These are phyloP conservation scores for Cicer cuneatum DNA, from an alignment of 306 rosid genomes.

Conservation along the genomic window DNA sequence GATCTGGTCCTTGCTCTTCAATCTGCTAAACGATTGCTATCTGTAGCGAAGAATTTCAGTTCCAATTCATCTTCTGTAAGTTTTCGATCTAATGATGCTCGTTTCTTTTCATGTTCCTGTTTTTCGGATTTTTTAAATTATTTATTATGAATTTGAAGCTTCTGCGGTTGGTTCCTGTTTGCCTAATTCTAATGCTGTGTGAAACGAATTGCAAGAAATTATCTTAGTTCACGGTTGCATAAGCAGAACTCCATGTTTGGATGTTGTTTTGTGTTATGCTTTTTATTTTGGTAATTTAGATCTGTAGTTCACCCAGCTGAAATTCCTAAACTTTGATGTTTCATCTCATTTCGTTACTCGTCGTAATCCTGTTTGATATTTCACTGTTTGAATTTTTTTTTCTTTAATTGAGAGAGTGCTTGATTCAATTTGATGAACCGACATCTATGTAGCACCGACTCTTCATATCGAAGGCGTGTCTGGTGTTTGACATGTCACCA, in stretches of 20 bases:
- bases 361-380: too few species aligned
- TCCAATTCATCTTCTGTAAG: slow-evolving; percentile 65
- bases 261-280: background rate
- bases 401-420: slow-evolving; percentile 6
- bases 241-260: background rate
- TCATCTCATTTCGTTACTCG: too few species aligned
- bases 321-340: background rate
- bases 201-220: background rate
- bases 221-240: background rate
- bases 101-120: background rate
- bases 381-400: background rate
- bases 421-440: slow-evolving; percentile 19
- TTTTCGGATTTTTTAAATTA: background rate
- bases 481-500: too few species aligned
- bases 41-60: slow-evolving; percentile 58
- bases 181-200: background rate
- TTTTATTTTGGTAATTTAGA: slow-evolving; percentile 39
- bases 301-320: slow-evolving; percentile 32
- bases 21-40: slow-evolving; percentile 71
- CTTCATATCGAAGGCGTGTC: too few species aligned
- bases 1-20: slow-evolving; percentile 77
- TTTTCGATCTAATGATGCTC: slow-evolving; percentile 27
- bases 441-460: background rate
- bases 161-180: slow-evolving; percentile 16
- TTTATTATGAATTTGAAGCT: background rate